phyloP scores from a whole-genome alignment of 2,329 filamentous ascomycete species.

The Pseudogymnoascus sp. region DNA sequence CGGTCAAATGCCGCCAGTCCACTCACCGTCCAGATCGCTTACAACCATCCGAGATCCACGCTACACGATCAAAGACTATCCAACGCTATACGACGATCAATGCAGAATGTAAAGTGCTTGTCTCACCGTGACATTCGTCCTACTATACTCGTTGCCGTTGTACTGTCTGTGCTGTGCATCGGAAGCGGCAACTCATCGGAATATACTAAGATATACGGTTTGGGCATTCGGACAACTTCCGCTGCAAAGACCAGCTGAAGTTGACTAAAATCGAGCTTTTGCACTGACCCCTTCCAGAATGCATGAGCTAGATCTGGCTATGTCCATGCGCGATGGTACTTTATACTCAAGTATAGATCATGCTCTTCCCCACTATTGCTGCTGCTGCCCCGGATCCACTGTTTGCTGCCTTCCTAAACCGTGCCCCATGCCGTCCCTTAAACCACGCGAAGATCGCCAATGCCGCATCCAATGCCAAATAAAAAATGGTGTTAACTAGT shows the following conservation, averaged over 20 bases:
- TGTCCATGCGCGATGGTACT: background rate
- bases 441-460: background rate
- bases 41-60: background rate
- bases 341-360: background rate
- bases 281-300: background rate
- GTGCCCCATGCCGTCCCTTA: background rate
- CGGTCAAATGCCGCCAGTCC: too few species aligned
- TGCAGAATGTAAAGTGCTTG: background rate
- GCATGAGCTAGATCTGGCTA: background rate
- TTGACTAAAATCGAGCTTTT: background rate
- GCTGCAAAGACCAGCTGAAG: background rate
- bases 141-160: background rate
- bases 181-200: background rate
- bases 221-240: background rate
- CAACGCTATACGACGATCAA: background rate
- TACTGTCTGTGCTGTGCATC: conserved; percentile 1
- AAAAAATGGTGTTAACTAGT: background rate
- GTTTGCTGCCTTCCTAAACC: background rate
- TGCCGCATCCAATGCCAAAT: background rate
- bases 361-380: background rate
- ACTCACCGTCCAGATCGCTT: background rate
- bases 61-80: background rate
- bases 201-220: background rate
- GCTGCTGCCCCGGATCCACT: background rate
- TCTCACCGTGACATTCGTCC: background rate